These are phyloP conservation scores for Celoporthe dispersa DNA, from an alignment of 2,329 filamentous ascomycete genomes.

Conservation along the genomic window DNA sequence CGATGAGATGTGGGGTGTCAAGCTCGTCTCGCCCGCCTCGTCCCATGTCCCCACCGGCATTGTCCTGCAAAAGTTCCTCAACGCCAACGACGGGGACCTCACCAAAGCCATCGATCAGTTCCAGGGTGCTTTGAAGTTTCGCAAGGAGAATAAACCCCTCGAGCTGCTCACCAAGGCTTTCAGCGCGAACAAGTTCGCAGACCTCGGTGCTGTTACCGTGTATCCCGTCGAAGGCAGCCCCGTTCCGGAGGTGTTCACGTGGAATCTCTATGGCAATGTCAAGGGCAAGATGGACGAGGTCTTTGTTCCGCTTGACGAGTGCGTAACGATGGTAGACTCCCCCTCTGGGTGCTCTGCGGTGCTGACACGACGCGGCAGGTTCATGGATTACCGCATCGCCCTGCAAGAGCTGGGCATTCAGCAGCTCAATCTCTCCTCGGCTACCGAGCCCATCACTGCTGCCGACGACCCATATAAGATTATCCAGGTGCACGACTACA, in stretches of 20 bases:
- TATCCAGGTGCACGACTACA: constrained; percentile 92
- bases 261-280: constrained; percentile 91
- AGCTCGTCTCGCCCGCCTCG: constrained; percentile 55
- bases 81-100: constrained; percentile 81
- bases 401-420: constrained; percentile 74
- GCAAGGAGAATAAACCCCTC: constrained; percentile 74
- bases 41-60: constrained; percentile 75
- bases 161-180: constrained; percentile 68
- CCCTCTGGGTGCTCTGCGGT: too few relatives aligned
- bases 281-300: constrained; percentile 79
- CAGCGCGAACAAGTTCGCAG: constrained; percentile 71
- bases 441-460: constrained; percentile 73
- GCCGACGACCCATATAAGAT: constrained; percentile 86
- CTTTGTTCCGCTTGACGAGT: constrained; percentile 84
- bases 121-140: constrained; percentile 78
- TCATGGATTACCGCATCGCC: constrained; percentile 86
- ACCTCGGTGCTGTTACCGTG: constrained; percentile 80
- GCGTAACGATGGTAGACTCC: constrained; percentile 41
- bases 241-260: constrained; percentile 70
- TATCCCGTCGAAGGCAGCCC: constrained; percentile 56
- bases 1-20: constrained; percentile 86
- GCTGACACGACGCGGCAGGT: constrained; percentile 54
- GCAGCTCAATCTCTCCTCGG: constrained; percentile 71
- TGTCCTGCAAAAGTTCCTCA: constrained; percentile 90
- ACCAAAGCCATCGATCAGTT: constrained; percentile 79